Evolutionary conservation across 2,329 filamentous ascomycete species (phyloP).

Genomic region (Tolypocladium album): DNA sequence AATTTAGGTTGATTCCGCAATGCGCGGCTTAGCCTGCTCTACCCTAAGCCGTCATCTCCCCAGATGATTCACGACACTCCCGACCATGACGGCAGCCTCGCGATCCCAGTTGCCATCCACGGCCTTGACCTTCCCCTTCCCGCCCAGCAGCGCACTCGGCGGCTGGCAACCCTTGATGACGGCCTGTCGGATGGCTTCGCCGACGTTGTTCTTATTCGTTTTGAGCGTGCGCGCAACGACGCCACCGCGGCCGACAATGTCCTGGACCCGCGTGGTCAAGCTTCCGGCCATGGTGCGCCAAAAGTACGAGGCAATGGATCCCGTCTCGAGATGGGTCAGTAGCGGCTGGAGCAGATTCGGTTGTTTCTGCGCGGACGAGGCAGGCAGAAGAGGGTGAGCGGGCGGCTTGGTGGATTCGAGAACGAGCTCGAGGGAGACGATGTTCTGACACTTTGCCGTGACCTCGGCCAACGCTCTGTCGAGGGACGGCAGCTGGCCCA

Average conservation of each 20-base stretch:
- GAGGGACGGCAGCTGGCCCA: conserved; percentile 70
- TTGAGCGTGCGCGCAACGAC: conserved; percentile 72
- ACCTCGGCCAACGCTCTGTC: conserved; percentile 77
- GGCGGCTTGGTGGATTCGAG: conserved; percentile 60
- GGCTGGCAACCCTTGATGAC: conserved; percentile 67
- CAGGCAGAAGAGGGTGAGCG: conserved; percentile 51
- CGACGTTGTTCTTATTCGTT: conserved; percentile 63
- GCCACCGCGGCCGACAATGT: conserved; percentile 74
- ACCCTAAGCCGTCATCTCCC: conserved; percentile 19
- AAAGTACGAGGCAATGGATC: conserved; percentile 81
- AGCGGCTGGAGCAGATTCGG: conserved; percentile 58
- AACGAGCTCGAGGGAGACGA: conserved; percentile 76
- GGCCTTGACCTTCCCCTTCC: conserved; percentile 34
- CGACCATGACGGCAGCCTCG: conserved; percentile 91
- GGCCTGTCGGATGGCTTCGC: conserved; percentile 70
- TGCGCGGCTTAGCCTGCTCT: not conserved
- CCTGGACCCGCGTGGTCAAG: conserved; percentile 67
- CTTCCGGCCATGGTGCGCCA: conserved; percentile 81
- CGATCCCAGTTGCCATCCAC: conserved; percentile 63
- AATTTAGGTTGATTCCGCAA: not conserved
- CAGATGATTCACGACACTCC: conserved; percentile 58
- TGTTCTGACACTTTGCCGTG: conserved; percentile 75
- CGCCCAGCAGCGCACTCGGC: conserved; percentile 40
- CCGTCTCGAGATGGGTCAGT: conserved; percentile 71
- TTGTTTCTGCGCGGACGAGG: conserved; percentile 23